Evolutionary conservation across 768 basidiomycete genomes (phyloP), one percentile per base, ranked within the genome.

Genomic region (Mycena sanguinolenta): DNA sequence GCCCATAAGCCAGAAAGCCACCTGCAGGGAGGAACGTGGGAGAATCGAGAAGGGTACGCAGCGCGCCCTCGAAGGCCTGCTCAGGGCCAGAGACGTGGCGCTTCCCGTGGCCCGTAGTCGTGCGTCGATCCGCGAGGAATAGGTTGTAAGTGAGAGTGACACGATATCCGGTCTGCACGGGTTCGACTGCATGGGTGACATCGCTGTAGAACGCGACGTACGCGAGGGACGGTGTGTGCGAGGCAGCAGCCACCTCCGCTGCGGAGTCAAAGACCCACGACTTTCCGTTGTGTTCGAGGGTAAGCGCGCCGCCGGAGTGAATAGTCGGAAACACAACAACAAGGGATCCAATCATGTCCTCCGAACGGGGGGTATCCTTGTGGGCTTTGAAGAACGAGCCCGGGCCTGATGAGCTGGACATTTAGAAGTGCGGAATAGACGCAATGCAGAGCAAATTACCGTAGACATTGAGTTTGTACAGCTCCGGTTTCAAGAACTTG

Each of bases 141-240:
- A 84, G 82, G 71, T 84, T 84, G 75, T 83, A 85, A 0, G 83
- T 85, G 46, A 85, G 69, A 0, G 84, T 84, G 8, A 86, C 78
- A 1, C 84, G 79, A 72, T 83, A 71, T 0, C 85, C 84, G 0
- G 82, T 79, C 8, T 46, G 44, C 8, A 46, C 44, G 21, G 7
- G 44, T 12, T 46, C 44, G 44, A 46, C 44, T n/a, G 44, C 44
- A n/a, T 46, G 44, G 2, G 44, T 46, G 8, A 46, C 44, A 12
- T 46, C 44, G 44, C 44, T 46, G 44, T 46, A 46, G 44, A 46
- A 46, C 19, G 44, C 44, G 21, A 46, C 21, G n/a, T 46, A 46
- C 44, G 44, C n/a, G 21, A 46, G 44, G 39, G 39, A 39, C 3
- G 39, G 10, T 14, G 13, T 39, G 16, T 39, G 10, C 39, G n/a